Conservation (phyloP, 805 yeast species). For the Blastobotrys terrestris region DNA sequence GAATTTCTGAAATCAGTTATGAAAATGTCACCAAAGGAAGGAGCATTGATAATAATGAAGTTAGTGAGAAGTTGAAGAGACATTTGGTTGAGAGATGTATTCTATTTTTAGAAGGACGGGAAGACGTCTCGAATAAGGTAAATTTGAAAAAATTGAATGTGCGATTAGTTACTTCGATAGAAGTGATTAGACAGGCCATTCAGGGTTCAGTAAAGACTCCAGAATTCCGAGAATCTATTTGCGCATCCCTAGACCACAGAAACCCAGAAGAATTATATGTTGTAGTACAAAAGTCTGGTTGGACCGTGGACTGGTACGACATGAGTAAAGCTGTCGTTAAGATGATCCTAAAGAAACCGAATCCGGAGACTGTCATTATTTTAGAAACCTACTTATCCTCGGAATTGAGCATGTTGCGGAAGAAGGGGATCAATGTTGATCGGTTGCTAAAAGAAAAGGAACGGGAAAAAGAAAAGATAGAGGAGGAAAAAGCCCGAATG, state of each 20-base stretch:
- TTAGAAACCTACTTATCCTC: slow-evolving; percentile 32
- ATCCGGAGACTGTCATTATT: slow-evolving; percentile 34
- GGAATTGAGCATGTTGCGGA: slow-evolving; percentile 26
- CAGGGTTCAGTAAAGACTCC: slow-evolving; percentile 16
- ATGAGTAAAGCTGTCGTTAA: slow-evolving; percentile 30
- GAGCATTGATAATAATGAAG: slow-evolving; percentile 9
- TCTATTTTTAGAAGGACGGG: slow-evolving; percentile 29
- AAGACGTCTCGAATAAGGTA: slow-evolving; percentile 10
- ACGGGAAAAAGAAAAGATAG: slow-evolving; percentile 16
- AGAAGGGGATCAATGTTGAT: slow-evolving; percentile 35
- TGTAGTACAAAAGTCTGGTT: slow-evolving; percentile 8
- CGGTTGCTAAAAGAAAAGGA: slow-evolving; percentile 25
- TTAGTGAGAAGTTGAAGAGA: slow-evolving; percentile 13
- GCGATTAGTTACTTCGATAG: slow-evolving; percentile 22
- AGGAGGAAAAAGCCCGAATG: slow-evolving; percentile 12
- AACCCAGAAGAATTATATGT: slow-evolving; percentile 2
- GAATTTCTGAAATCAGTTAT: slow-evolving; percentile 24
- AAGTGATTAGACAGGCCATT: slow-evolving; percentile 20
- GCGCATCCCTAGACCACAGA: slow-evolving; percentile 19
- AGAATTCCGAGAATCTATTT: slow-evolving; percentile 12
- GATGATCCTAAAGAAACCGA: slow-evolving; percentile 25
- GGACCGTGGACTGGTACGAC: slow-evolving; percentile 33
- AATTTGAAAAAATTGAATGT: slow-evolving; percentile 16
- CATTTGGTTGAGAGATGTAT: slow-evolving; percentile 29
- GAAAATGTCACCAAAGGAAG: slow-evolving; percentile 26